Percentiles rank a stretch among this genome's conserved stretches.
phyloP scores from a whole-genome alignment of 768 basidiomycete species.

The Vararia minispora region DNA sequence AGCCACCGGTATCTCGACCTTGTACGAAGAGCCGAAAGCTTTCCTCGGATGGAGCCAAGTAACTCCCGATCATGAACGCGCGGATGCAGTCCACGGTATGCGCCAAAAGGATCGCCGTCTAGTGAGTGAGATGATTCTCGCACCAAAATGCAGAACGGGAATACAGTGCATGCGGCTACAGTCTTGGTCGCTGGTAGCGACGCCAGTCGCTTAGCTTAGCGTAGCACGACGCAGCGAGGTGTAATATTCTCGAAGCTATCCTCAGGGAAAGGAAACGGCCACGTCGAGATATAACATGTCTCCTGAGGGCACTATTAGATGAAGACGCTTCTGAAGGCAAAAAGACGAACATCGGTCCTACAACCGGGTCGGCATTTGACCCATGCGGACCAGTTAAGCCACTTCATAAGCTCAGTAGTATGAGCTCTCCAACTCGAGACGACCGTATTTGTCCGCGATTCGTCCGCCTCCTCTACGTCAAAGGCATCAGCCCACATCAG shows the following conservation, averaged over 20 bases:
- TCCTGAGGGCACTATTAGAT: slow-evolving; percentile 1
- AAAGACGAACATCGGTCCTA: slow-evolving; percentile 8
- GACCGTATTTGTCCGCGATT: not conserved
- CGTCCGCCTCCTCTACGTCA: slow-evolving; percentile 9
- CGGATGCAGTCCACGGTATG: too few species aligned
- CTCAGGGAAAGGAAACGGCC: slow-evolving; percentile 8
- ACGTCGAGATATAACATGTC: slow-evolving; percentile 11
- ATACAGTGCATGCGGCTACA: too few species aligned
- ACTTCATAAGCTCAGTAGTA: slow-evolving; percentile 10
- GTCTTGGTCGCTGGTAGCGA: slow-evolving; percentile 13
- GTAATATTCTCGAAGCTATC: not conserved
- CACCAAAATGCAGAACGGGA: too few species aligned
- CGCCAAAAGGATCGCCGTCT: too few species aligned
- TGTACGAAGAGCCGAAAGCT: too few species aligned
- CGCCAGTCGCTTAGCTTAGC: slow-evolving; percentile 5
- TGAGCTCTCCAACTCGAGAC: slow-evolving; percentile 2
- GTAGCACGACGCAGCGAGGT: not conserved
- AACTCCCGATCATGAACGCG: not conserved
- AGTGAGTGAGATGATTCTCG: too few species aligned
- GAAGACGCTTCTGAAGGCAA: not conserved
- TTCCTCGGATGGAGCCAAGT: slow-evolving; percentile 14
- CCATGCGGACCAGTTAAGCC: slow-evolving; percentile 16
- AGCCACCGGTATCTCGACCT: too few species aligned
- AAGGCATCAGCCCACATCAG: slow-evolving; percentile 12
- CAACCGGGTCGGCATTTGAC: slow-evolving; percentile 11